Evolutionary conservation across 2,329 filamentous ascomycete species (phyloP).

Genomic region (Ceratocystis ficicola): DNA sequence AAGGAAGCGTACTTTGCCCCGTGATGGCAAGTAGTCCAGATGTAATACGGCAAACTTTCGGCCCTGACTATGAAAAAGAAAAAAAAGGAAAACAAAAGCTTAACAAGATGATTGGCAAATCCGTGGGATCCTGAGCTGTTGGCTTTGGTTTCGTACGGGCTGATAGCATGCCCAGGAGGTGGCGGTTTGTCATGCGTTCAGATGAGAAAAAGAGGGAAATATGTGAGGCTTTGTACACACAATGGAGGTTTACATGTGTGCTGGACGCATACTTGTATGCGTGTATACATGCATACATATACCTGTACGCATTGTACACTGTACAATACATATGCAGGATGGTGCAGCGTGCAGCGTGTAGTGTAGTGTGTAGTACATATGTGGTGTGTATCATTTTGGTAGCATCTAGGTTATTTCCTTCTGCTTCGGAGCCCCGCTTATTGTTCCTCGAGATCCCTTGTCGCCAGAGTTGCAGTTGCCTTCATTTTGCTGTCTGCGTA

Average conservation of each 20-base stretch:
- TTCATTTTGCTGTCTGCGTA: neutral
- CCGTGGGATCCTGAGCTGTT: neutral
- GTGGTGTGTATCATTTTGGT: neutral
- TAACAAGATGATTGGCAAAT: neutral
- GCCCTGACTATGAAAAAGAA: too few relatives aligned
- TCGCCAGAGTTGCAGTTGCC: conserved; percentile 2
- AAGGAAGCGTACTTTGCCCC: too few relatives aligned
- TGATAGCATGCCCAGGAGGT: neutral
- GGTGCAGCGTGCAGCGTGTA: neutral
- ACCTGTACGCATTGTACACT: neutral
- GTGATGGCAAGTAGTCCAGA: too few relatives aligned
- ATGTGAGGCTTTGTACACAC: neutral
- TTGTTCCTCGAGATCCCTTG: conserved; percentile 10
- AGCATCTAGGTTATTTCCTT: conserved; percentile 8
- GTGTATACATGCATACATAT: neutral
- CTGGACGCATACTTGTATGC: neutral
- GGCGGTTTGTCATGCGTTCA: neutral
- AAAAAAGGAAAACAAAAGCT: too few relatives aligned
- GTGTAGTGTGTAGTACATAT: neutral
- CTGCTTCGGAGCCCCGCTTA: conserved; percentile 3
- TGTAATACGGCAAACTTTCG: too few relatives aligned
- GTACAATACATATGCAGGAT: neutral
- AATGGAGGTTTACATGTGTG: neutral
- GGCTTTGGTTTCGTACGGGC: neutral
- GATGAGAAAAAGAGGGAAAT: conserved; percentile 2